phyloP scores from a whole-genome alignment of 306 rosid species.

The Elaeagnus macrophylla region DNA sequence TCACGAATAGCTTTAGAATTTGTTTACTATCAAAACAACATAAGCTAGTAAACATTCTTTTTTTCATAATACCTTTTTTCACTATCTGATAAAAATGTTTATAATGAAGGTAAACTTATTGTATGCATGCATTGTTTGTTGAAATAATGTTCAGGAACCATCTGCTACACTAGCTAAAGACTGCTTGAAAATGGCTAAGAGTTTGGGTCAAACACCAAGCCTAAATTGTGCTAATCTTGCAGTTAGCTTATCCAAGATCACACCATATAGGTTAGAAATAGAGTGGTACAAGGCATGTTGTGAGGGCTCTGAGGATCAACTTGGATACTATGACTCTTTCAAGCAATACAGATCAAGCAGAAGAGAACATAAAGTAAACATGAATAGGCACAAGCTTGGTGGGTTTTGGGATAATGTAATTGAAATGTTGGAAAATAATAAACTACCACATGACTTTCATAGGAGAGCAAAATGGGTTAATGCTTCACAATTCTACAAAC shows the following conservation, averaged over 20 bases:
- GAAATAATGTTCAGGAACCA: constrained; percentile 40
- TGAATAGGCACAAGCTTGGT: constrained; percentile 55
- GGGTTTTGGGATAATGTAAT: constrained; percentile 55
- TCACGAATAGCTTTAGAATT: too few species aligned
- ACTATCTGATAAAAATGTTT: too few species aligned
- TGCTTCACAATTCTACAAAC: constrained; percentile 48
- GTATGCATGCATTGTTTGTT: neutral
- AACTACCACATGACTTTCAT: constrained; percentile 50
- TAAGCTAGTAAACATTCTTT: too few species aligned
- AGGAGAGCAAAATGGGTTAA: constrained; percentile 52
- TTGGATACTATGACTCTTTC: constrained; percentile 75
- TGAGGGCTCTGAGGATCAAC: constrained; percentile 42
- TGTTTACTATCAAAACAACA: too few species aligned
- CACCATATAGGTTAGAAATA: constrained; percentile 63
- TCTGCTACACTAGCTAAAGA: constrained; percentile 34
- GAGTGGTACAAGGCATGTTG: constrained; percentile 70
- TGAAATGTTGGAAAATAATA: constrained; percentile 44
- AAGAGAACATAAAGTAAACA: constrained; percentile 39
- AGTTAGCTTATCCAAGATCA: constrained; percentile 39
- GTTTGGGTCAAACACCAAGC: constrained; percentile 51
- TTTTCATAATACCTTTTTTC: too few species aligned
- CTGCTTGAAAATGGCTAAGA: constrained; percentile 55
- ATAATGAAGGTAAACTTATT: too few species aligned
- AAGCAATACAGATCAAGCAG: constrained; percentile 41
- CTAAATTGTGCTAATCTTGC: constrained; percentile 53